phyloP scores from a whole-genome alignment of 78 protist genomes.

The Polysphondylium violaceum region DNA sequence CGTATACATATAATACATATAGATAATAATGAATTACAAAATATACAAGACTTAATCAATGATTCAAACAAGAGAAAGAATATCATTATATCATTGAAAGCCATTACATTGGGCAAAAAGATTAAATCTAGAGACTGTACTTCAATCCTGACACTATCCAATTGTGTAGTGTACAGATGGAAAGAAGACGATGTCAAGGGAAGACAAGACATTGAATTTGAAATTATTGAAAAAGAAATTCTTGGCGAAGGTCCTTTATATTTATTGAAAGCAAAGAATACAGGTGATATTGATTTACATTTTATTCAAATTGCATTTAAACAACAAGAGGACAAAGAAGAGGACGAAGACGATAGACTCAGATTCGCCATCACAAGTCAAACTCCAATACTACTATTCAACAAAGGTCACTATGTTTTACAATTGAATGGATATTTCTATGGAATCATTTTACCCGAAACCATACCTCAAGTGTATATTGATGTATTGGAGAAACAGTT shows the following conservation, averaged over 20 bases:
- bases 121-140: too few species aligned
- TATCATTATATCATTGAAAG: neutral
- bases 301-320: neutral
- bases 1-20: too few species aligned
- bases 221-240: constrained; percentile 27
- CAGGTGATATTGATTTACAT: constrained; percentile 4
- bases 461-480: constrained; percentile 36
- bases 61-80: constrained; percentile 1
- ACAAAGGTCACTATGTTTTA: constrained; percentile 47
- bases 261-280: neutral
- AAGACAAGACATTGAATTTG: neutral
- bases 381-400: constrained; percentile 20
- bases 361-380: constrained; percentile 4
- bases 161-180: constrained; percentile 30
- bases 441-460: constrained; percentile 20
- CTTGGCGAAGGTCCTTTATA: constrained; percentile 42
- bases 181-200: neutral
- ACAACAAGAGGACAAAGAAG: neutral
- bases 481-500: constrained; percentile 32
- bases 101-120: neutral
- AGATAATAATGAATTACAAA: too few species aligned
- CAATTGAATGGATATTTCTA: constrained; percentile 1
- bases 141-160: neutral
- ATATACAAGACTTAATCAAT: too few species aligned
- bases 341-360: neutral